phyloP scores from a whole-genome alignment of 345 rosid genomes.

The Limnanthes douglasii region DNA sequence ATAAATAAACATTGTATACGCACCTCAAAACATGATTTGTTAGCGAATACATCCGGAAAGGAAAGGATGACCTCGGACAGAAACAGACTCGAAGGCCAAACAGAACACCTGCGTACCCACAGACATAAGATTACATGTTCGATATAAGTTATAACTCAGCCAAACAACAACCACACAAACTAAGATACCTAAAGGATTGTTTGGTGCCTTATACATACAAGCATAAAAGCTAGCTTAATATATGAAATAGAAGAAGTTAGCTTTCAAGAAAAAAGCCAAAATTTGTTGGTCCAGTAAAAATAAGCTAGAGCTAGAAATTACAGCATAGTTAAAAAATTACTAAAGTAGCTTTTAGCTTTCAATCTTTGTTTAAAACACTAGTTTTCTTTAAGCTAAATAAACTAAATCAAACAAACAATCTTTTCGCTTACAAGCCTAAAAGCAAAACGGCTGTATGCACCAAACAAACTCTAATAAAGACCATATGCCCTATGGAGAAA shows the following conservation, averaged over 20 bases:
- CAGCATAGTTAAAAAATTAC: too few relatives aligned
- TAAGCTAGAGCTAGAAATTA: neutral
- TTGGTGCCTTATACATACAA: too few relatives aligned
- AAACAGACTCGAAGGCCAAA: constrained; percentile 77
- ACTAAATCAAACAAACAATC: constrained; percentile 2
- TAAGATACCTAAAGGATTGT: too few relatives aligned
- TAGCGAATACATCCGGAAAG: constrained; percentile 39
- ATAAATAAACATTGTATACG: constrained; percentile 4
- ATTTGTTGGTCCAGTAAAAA: neutral
- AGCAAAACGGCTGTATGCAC: too few relatives aligned
- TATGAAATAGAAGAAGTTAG: too few relatives aligned
- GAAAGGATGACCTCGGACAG: constrained; percentile 69
- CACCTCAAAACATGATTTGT: constrained; percentile 77
- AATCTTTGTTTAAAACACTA: too few relatives aligned
- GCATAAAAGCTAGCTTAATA: too few relatives aligned
- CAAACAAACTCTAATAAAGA: too few relatives aligned
- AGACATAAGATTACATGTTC: neutral
- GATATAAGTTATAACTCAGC: neutral
- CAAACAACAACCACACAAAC: too few relatives aligned
- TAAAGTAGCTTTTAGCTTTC: too few relatives aligned
- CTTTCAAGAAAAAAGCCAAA: neutral
- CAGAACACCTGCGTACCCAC: constrained; percentile 41
- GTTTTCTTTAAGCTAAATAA: constrained; percentile 2
- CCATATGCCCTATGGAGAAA: too few relatives aligned
- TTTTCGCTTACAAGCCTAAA: too few relatives aligned